Evolutionary conservation across 176 grass and related monocot species (phyloP), one percentile per base, ranked within the genome.

Genomic region (Rhynchospora breviuscula): DNA sequence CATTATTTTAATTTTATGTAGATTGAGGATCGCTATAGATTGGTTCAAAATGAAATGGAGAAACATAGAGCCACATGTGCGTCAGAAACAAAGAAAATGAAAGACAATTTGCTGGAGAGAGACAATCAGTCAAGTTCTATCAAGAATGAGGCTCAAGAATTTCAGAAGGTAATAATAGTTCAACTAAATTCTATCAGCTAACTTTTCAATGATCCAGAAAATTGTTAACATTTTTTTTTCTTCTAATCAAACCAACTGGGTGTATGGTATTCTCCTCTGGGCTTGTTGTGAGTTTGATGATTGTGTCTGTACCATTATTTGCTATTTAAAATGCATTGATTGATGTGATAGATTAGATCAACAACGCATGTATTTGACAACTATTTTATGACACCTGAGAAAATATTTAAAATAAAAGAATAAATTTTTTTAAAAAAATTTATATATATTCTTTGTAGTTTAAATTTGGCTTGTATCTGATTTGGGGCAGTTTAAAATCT

Each of bases 61-160:
- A 87, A 85, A 62, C 73, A 90, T 67, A 79, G 80, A 87, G 79
- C 85, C 23, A 91, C 68, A 57, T 95, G 84, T 62, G 35, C 77
- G 58, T 61, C 86, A 22, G 89, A 98, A 40, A 81, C 77, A 77
- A 71, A 69, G 21, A 83, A 81, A 81, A 85, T 90, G 80, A 89
- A 85, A 88, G 59, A 84, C 15, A 69, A 87, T 33, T 81, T 88
- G 18, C 83, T 73, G 21, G 85, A 66, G 72, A 95, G 91, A 64
- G 87, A 90, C 13, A 51, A 88, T 76, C 26, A 67, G 2, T 29
- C 90, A 79, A 86, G 14, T 71, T 86, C 81, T 9, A 70, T 90
- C 18, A 89, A 93, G 60, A 90, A 83, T 63, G 86, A 93, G 58
- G 86, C 89, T 18, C 85, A 78, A 8, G 91, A 91, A 14, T 88